Evolutionary conservation across 169 alveolate genomes (phyloP).

Genomic region (Babesia ovis): DNA sequence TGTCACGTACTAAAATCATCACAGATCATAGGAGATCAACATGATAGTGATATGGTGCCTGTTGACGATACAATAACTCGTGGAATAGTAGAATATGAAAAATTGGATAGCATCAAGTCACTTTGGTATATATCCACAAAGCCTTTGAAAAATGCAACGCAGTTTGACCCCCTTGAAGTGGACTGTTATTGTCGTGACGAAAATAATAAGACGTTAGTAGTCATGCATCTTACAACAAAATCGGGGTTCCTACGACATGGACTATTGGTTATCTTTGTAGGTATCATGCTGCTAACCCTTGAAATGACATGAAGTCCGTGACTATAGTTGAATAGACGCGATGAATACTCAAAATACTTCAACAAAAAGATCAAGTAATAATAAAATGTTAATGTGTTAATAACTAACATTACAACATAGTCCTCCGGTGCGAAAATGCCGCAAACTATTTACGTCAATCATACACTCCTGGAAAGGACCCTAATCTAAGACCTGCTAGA

Average conservation of each 20-base stretch:
- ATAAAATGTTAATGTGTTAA: no score
- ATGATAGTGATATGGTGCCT: neutral
- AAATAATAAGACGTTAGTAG: neutral
- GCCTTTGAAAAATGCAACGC: neutral
- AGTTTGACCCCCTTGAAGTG: neutral
- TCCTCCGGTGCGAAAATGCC: no score
- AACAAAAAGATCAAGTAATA: no score
- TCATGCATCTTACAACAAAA: neutral
- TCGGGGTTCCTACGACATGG: neutral
- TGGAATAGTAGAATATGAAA: neutral
- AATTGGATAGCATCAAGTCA: conserved; percentile 1
- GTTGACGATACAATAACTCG: neutral
- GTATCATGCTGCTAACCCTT: neutral
- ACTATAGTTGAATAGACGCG: no score
- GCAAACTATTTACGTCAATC: no score
- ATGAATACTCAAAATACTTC: no score
- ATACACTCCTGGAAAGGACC: no score
- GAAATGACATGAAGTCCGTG: no score
- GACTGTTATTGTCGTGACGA: conserved; percentile 11
- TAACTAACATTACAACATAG: no score
- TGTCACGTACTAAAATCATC: neutral
- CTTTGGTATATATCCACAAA: conserved; percentile 17
- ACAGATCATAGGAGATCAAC: neutral
- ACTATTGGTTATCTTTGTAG: neutral
- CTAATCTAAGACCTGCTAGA: no score